These are phyloP conservation scores for Scutellaria barbata DNA, from an alignment of 257 asterid genomes.

Conservation along the genomic window DNA sequence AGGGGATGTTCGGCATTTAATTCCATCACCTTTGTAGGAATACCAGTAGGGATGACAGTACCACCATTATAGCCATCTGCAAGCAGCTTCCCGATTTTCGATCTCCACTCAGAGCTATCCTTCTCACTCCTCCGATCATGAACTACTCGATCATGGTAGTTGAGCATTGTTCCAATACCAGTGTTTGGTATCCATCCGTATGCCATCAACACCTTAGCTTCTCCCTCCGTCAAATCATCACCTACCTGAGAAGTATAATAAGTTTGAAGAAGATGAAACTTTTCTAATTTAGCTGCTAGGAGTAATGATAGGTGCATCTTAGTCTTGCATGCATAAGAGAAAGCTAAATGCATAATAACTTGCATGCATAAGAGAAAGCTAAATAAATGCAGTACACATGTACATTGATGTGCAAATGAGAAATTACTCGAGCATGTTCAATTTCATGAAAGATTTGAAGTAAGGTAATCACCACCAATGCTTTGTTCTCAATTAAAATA, in stretches of 20 bases:
- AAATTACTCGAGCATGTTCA: constrained; percentile 24
- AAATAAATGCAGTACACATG: constrained; percentile 17
- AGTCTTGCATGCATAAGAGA: neutral
- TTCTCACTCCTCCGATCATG: constrained; percentile 70
- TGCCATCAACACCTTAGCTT: constrained; percentile 71
- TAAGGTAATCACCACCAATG: constrained; percentile 61
- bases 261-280: neutral
- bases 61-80: constrained; percentile 84
- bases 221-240: constrained; percentile 82
- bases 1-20: constrained; percentile 37
- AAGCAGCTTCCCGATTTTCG: constrained; percentile 83
- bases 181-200: constrained; percentile 90
- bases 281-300: neutral
- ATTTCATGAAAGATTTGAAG: constrained; percentile 15
- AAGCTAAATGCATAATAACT: constrained; percentile 8
- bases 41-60: constrained; percentile 40
- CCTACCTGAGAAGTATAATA: constrained; percentile 65
- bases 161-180: constrained; percentile 89
- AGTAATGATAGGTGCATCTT: constrained; percentile 4
- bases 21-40: constrained; percentile 46
- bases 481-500: constrained; percentile 70
- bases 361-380: constrained; percentile 9
- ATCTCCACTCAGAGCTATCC: constrained; percentile 78
- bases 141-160: constrained; percentile 80
- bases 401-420: neutral